Percentiles rank a stretch among this genome's conserved stretches.
These are phyloP conservation scores for Dictyostelium firmibasis DNA, from an alignment of 78 protist species.

Conservation along the genomic window DNA sequence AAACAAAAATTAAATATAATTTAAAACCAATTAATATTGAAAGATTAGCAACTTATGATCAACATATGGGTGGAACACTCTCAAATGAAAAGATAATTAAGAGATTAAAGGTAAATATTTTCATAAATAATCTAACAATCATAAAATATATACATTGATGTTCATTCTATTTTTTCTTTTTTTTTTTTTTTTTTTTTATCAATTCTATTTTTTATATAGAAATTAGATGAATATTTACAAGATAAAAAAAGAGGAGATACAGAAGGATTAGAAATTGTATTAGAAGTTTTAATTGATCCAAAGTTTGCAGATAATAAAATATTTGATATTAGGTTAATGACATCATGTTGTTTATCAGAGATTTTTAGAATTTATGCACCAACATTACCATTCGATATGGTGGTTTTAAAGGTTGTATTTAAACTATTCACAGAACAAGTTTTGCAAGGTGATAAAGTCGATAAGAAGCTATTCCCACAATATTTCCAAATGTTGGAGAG, in stretches of 20 bases:
- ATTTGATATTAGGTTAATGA: conserved; percentile 31
- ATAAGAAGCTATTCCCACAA: conserved; percentile 14
- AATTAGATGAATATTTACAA: conserved; percentile 44
- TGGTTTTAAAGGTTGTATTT: background rate
- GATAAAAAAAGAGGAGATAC: background rate
- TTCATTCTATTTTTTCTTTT: background rate
- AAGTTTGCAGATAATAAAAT: background rate
- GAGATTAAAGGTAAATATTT: conserved; percentile 52
- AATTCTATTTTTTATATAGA: too few relatives aligned
- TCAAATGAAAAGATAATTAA: conserved; percentile 30
- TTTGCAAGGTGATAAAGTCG: background rate
- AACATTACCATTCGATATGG: conserved; percentile 16
- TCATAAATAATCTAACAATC: too few relatives aligned
- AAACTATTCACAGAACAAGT: background rate
- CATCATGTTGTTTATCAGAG: conserved; percentile 43
- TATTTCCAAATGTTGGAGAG: conserved; percentile 54
- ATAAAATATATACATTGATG: too few relatives aligned
- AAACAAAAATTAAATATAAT: background rate
- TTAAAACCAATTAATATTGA: conserved; percentile 3
- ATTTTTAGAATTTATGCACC: conserved; percentile 31
- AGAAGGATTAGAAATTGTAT: background rate
- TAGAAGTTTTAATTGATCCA: background rate
- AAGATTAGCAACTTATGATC: background rate
- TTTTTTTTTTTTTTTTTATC: background rate
- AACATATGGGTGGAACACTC: background rate